Evolutionary conservation across 1,139 yeast species (phyloP).

Genomic region (Blastobotrys capitulatus): DNA sequence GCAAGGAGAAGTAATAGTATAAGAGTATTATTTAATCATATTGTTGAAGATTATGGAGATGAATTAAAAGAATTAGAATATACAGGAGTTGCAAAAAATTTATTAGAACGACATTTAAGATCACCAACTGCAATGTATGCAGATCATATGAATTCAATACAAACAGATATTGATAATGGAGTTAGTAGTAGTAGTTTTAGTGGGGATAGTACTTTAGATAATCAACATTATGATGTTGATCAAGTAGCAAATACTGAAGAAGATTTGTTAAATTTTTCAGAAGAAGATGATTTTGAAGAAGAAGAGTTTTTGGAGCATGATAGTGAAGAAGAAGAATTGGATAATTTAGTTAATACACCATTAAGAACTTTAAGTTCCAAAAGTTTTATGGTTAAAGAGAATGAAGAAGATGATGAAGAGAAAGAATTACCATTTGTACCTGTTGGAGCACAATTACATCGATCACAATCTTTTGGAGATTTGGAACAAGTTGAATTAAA

Average conservation of each 20-base stretch:
- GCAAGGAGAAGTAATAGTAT: slow-evolving; percentile 32
- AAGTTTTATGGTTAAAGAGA: background rate
- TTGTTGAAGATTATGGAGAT: slow-evolving; percentile 42
- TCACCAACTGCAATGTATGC: slow-evolving; percentile 10
- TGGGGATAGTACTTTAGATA: slow-evolving; percentile 2
- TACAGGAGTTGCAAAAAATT: slow-evolving; percentile 10
- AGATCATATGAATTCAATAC: slow-evolving; percentile 10
- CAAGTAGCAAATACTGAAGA: slow-evolving; percentile 6
- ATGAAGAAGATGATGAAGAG: slow-evolving; percentile 1
- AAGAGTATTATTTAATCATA: slow-evolving; percentile 44
- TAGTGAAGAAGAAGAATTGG: background rate
- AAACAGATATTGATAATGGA: slow-evolving; percentile 9
- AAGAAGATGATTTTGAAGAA: background rate
- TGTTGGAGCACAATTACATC: slow-evolving; percentile 9
- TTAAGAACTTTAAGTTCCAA: background rate
- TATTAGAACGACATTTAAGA: slow-evolving; percentile 9
- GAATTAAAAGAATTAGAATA: slow-evolving; percentile 38
- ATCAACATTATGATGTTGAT: background rate
- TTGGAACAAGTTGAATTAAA: background rate
- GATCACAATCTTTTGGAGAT: background rate
- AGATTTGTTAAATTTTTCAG: slow-evolving; percentile 4
- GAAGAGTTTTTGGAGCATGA: background rate
- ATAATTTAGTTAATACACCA: background rate
- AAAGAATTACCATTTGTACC: slow-evolving; percentile 11
- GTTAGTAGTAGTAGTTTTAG: background rate